These are phyloP conservation scores for Sporothrix dimorphospora DNA, from an alignment of 2,329 filamentous ascomycete species.

Conservation along the genomic window DNA sequence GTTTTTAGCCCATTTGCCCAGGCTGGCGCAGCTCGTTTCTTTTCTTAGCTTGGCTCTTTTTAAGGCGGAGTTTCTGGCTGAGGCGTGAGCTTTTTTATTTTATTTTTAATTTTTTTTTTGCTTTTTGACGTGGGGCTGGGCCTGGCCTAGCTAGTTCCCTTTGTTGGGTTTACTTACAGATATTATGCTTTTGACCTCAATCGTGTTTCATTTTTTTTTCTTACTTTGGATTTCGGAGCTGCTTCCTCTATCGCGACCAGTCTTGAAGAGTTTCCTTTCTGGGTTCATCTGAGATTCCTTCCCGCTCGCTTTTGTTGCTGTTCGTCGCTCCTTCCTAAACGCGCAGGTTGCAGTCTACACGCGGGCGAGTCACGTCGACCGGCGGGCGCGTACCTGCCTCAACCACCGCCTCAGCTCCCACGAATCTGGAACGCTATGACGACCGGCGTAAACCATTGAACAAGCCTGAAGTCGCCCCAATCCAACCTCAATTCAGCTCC, in stretches of 20 bases:
- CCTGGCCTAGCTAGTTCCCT: background rate
- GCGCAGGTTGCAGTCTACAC: background rate
- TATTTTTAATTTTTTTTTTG: conserved; percentile 2
- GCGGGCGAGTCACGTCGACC: background rate
- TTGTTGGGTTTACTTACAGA: conserved; percentile 11
- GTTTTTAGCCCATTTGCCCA: conserved; percentile 5
- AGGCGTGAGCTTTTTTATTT: background rate
- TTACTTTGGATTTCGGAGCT: background rate
- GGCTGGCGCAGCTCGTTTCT: conserved; percentile 20
- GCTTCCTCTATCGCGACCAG: background rate
- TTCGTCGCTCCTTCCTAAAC: background rate
- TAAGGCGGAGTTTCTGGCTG: background rate
- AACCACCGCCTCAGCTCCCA: background rate
- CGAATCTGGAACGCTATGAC: background rate
- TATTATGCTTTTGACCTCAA: background rate
- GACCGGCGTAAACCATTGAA: background rate
- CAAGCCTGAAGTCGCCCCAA: background rate
- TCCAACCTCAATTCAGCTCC: background rate
- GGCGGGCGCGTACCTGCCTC: conserved; percentile 11
- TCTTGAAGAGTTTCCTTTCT: background rate
- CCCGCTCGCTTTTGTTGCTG: background rate
- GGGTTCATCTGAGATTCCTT: background rate
- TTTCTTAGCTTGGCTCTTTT: background rate
- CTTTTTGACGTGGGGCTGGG: background rate
- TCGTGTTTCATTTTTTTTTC: background rate